A percentile compares a stretch with the other conserved stretches of the same genome.
These are phyloP conservation scores for Pyricularia sp. DNA, from an alignment of 2,329 filamentous ascomycete species.

Conservation along the genomic window DNA sequence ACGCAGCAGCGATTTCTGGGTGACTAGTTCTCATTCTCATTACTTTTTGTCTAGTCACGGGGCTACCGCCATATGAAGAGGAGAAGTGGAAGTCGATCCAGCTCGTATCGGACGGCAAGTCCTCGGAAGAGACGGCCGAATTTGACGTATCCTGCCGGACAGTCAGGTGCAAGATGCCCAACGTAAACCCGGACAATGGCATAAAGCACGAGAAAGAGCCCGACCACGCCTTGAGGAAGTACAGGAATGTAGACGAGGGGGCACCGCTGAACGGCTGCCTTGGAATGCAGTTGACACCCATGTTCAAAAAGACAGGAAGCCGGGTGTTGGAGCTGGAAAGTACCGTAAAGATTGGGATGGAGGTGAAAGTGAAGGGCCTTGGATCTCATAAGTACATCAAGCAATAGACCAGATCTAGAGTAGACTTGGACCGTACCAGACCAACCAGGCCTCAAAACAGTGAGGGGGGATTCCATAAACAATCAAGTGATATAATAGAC, in stretches of 20 bases:
- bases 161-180: constrained; percentile 60
- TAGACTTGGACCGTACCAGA: neutral
- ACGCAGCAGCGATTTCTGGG: neutral
- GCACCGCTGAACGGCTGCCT: constrained; percentile 47
- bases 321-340: constrained; percentile 23
- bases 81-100: constrained; percentile 58
- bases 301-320: constrained; percentile 27
- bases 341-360: constrained; percentile 47
- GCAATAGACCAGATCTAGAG: constrained; percentile 16
- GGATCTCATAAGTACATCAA: constrained; percentile 33
- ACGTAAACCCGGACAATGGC: constrained; percentile 56
- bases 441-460: neutral
- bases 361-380: constrained; percentile 36
- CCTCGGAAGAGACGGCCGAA: constrained; percentile 29
- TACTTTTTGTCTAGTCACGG: constrained; percentile 26
- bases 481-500: neutral
- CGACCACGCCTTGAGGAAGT: constrained; percentile 46
- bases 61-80: constrained; percentile 55
- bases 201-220: constrained; percentile 45
- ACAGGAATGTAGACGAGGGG: constrained; percentile 51
- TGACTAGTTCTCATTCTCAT: neutral
- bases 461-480: neutral
- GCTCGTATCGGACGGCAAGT: constrained; percentile 37
- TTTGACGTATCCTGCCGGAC: constrained; percentile 57
- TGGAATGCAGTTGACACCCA: constrained; percentile 57